A percentile compares a stretch with the other conserved stretches of the same genome.
These are phyloP conservation scores for Panicum miliaceum DNA, from an alignment of 176 grass and related monocot genomes.

Conservation along the genomic window DNA sequence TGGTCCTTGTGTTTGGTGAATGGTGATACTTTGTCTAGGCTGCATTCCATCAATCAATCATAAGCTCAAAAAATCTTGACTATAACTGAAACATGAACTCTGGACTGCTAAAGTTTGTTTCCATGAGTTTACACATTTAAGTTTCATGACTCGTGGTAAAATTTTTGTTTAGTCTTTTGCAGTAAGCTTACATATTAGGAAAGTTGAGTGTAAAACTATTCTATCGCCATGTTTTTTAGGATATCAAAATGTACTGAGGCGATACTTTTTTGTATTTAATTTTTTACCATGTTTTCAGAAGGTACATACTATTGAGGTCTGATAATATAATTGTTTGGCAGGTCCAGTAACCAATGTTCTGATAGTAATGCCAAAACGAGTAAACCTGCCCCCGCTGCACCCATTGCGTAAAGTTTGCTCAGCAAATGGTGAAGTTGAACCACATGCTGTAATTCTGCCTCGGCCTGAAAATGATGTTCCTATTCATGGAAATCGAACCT, in stretches of 20 bases:
- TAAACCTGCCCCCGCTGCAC: slow-evolving; percentile 45
- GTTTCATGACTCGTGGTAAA: not conserved
- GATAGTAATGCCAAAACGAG: slow-evolving; percentile 50
- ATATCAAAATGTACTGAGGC: not conserved
- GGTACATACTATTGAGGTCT: not conserved
- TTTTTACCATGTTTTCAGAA: not conserved
- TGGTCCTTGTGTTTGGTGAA: not conserved
- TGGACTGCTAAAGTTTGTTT: slow-evolving; percentile 23
- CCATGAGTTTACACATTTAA: not conserved
- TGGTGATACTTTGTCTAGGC: slow-evolving; percentile 28
- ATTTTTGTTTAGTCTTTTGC: not conserved
- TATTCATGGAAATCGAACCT: slow-evolving; percentile 45
- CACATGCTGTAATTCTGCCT: slow-evolving; percentile 39
- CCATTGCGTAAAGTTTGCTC: slow-evolving; percentile 61
- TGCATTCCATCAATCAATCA: not conserved
- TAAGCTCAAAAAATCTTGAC: slow-evolving; percentile 10
- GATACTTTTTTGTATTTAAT: not conserved
- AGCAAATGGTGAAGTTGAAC: slow-evolving; percentile 48
- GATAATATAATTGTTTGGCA: slow-evolving; percentile 32
- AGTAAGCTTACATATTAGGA: not conserved
- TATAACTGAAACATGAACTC: not conserved
- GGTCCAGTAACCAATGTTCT: slow-evolving; percentile 71
- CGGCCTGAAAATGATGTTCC: slow-evolving; percentile 42
- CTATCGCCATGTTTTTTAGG: not conserved
- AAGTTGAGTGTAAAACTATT: not conserved